A percentile compares a stretch with the other conserved stretches of the same genome.
phyloP scores from a whole-genome alignment of 2,329 filamentous ascomycete species.

The Geosmithia flava region DNA sequence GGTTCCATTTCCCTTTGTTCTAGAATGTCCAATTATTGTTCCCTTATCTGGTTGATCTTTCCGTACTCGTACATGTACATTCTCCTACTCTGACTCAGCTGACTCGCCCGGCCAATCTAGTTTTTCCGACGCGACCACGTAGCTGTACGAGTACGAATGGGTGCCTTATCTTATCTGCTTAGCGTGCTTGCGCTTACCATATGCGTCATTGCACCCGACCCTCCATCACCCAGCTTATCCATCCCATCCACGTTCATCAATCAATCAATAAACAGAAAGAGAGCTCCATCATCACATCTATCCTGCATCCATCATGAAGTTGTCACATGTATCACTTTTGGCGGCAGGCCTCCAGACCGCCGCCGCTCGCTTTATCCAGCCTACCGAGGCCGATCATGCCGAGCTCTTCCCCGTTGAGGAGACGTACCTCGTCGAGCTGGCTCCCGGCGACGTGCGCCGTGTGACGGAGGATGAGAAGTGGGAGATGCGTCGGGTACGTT shows the following conservation, averaged over 20 bases:
- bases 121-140: no score
- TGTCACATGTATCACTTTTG: slow-evolving; percentile 37
- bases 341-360: slow-evolving; percentile 41
- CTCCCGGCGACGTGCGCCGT: slow-evolving; percentile 73
- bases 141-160: no score
- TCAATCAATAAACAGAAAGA: background rate
- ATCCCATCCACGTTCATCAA: background rate
- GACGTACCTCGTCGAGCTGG: slow-evolving; percentile 65
- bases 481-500: slow-evolving; percentile 66
- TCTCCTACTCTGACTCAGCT: no score
- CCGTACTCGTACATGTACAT: no score
- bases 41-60: background rate
- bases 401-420: slow-evolving; percentile 26
- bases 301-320: slow-evolving; percentile 30
- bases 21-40: background rate
- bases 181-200: background rate
- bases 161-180: background rate
- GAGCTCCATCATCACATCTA: background rate
- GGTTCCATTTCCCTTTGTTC: background rate
- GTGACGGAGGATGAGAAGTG: slow-evolving; percentile 94
- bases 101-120: no score
- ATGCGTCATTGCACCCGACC: background rate
- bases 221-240: background rate
- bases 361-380: slow-evolving; percentile 44
- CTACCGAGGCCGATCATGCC: slow-evolving; percentile 35